Conservation (phyloP, 2,329 filamentous ascomycete genomes). For the Harringtonia aguacate region DNA sequence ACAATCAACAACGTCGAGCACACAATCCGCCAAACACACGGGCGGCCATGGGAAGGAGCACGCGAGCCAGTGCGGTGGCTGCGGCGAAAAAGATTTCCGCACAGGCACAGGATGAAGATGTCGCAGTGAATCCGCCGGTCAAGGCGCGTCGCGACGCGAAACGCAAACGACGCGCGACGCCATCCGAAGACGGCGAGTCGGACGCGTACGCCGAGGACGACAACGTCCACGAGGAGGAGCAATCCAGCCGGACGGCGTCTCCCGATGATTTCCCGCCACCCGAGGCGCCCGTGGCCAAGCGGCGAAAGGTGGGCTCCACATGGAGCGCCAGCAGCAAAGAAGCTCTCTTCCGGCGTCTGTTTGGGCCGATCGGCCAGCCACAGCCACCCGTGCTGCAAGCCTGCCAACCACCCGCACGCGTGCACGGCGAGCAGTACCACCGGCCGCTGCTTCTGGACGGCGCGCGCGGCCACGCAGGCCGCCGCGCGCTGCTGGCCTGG, state of each 20-base stretch:
- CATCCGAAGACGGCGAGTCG: neutral
- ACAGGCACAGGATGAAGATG: neutral
- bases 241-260: neutral
- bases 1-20: too few relatives aligned
- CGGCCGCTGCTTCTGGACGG: constrained; percentile 35
- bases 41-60: constrained; percentile 4
- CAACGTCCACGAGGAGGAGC: neutral
- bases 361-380: neutral
- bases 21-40: too few relatives aligned
- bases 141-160: neutral
- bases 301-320: neutral
- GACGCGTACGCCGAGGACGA: neutral
- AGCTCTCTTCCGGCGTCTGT: too few relatives aligned
- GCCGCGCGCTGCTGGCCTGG: constrained; percentile 35
- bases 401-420: constrained; percentile 17
- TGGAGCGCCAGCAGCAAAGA: too few relatives aligned
- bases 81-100: constrained; percentile 2
- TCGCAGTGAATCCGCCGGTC: neutral
- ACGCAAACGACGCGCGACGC: neutral
- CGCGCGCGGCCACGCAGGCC: constrained; percentile 15
- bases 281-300: neutral
- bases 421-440: constrained; percentile 35
- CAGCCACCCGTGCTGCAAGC: neutral
- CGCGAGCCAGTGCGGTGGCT: constrained; percentile 8
- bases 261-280: too few relatives aligned